A percentile compares a stretch with the other conserved stretches of the same genome.
Evolutionary conservation across 2,329 filamentous ascomycete genomes (phyloP).

Genomic region (Penicillium palitans): DNA sequence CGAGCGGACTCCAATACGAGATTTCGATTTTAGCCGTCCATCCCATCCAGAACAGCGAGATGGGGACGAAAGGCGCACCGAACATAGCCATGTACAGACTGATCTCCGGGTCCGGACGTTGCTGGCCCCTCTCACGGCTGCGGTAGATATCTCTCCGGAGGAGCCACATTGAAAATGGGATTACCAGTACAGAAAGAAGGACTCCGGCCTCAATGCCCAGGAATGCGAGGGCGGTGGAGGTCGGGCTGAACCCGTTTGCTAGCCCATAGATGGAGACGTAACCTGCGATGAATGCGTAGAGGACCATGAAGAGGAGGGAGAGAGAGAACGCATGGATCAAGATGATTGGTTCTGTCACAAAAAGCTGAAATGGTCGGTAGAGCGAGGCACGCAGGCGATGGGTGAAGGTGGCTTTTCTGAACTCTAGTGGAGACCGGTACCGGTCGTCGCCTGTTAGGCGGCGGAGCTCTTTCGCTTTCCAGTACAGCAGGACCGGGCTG

Average conservation of each 20-base stretch:
- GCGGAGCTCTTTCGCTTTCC: slow-evolving; percentile 47
- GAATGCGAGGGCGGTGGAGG: slow-evolving; percentile 51
- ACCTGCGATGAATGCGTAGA: slow-evolving; percentile 43
- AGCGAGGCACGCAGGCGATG: slow-evolving; percentile 45
- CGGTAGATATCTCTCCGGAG: slow-evolving; percentile 46
- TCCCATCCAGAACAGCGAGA: slow-evolving; percentile 60
- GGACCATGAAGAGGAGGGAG: slow-evolving; percentile 33
- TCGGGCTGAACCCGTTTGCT: slow-evolving; percentile 49
- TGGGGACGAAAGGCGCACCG: slow-evolving; percentile 51
- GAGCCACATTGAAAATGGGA: slow-evolving; percentile 50
- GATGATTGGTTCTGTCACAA: slow-evolving; percentile 46
- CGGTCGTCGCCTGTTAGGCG: slow-evolving; percentile 46
- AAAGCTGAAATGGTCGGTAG: slow-evolving; percentile 51
- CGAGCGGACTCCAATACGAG: slow-evolving; percentile 52
- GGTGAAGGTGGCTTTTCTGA: slow-evolving; percentile 42
- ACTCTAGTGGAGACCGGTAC: slow-evolving; percentile 51
- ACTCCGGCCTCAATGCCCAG: slow-evolving; percentile 49
- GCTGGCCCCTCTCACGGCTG: slow-evolving; percentile 42
- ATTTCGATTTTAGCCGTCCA: slow-evolving; percentile 52
- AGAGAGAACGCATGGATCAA: slow-evolving; percentile 31
- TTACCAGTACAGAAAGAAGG: slow-evolving; percentile 36
- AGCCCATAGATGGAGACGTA: slow-evolving; percentile 53
- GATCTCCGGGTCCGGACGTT: slow-evolving; percentile 52
- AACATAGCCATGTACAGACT: slow-evolving; percentile 57
- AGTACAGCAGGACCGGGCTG: slow-evolving; percentile 47